A percentile compares a stretch with the other conserved stretches of the same genome.
phyloP scores from a whole-genome alignment of 1,284 basidiomycete genomes.

The Inonotus hispidus region DNA sequence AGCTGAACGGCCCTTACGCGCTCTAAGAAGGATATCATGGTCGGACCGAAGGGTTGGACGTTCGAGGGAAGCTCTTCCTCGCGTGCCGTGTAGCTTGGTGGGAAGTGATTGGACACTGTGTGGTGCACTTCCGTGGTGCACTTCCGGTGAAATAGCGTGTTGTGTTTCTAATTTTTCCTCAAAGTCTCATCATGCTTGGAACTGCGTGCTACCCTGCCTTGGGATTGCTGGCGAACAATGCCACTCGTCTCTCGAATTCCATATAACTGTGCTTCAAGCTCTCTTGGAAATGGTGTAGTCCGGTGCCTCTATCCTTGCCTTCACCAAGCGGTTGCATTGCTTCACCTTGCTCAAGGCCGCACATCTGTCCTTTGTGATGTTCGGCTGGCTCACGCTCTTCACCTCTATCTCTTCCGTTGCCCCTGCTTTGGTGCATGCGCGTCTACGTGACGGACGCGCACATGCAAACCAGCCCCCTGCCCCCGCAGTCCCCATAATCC shows the following conservation, averaged over 20 bases:
- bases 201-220: background rate
- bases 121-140: too few relatives aligned
- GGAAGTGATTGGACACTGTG: too few relatives aligned
- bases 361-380: background rate
- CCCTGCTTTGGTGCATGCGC: background rate
- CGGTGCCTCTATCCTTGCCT: background rate
- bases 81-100: too few relatives aligned
- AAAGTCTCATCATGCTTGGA: background rate
- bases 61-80: too few relatives aligned
- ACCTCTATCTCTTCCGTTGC: background rate
- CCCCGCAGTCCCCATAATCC: conserved; percentile 34
- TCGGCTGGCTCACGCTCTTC: background rate
- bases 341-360: background rate
- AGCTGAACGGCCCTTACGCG: too few relatives aligned
- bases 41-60: too few relatives aligned
- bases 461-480: conserved; percentile 35
- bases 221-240: background rate
- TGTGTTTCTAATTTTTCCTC: background rate
- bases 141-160: background rate
- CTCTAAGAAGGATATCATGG: too few relatives aligned
- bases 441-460: conserved; percentile 19
- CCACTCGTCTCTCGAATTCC: background rate
- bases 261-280: background rate
- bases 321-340: too few relatives aligned
- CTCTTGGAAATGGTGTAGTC: background rate